Conservation (phyloP, 805 yeast genomes). For the Priceomyces haplophilus region DNA sequence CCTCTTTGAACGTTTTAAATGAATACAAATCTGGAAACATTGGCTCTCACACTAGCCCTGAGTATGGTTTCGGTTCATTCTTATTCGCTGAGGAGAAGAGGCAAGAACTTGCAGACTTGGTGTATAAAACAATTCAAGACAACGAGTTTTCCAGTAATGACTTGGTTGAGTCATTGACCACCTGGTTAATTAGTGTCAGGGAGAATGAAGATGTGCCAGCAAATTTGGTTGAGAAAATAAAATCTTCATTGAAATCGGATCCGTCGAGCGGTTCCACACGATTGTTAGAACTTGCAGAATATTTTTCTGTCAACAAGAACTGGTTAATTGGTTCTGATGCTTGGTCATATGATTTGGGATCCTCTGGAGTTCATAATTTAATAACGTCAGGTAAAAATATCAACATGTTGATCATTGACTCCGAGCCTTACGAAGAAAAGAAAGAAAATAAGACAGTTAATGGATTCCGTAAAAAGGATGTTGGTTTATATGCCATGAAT, state of each 20-base stretch:
- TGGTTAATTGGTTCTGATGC: conserved; percentile 95
- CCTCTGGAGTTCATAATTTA: conserved; percentile 86
- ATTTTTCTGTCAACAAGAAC: conserved; percentile 47
- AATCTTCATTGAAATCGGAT: conserved; percentile 39
- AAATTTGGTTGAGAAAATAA: conserved; percentile 26
- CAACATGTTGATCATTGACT: conserved; percentile 83
- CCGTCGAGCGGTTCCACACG: conserved; percentile 38
- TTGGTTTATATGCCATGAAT: conserved; percentile 93
- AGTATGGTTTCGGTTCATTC: conserved; percentile 80
- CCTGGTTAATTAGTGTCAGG: conserved; percentile 62
- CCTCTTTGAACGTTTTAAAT: conserved; percentile 59
- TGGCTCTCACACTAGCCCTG: conserved; percentile 60
- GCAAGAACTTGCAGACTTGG: conserved; percentile 41
- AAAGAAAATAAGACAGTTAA: conserved; percentile 30
- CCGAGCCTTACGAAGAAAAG: conserved; percentile 61
- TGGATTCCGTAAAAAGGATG: conserved; percentile 74
- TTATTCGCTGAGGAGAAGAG: conserved; percentile 55
- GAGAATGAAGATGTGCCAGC: conserved; percentile 25
- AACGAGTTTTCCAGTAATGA: conserved; percentile 45
- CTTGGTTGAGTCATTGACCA: conserved; percentile 56
- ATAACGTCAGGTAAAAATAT: conserved; percentile 71
- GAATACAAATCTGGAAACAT: conserved; percentile 47
- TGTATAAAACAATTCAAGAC: conserved; percentile 45
- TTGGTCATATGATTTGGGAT: conserved; percentile 92
- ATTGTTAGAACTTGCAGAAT: conserved; percentile 45